Base-by-base conservation (phyloP, 768 basidiomycete genomes). In the Nidularia sp. region DNA sequence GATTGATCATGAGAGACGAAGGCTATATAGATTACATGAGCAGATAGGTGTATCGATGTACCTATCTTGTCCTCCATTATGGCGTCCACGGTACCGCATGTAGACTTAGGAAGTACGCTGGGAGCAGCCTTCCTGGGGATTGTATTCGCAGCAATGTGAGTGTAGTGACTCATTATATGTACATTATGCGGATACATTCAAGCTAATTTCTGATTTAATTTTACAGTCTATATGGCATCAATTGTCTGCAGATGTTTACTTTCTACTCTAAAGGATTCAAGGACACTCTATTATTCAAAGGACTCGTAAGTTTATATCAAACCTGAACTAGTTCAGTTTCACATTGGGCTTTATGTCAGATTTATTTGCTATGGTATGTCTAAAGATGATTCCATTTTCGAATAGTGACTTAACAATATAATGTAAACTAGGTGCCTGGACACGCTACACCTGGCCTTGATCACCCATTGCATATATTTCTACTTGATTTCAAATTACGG, bases 121-220 rank as follows among this genome's bases (percentile, higher is more conserved):
- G 79, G 78, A 2, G 75, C 78, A 6, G 66, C 74, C 33, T 70
- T 79, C 47, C 51, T 79, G 2, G 78, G 78, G 2, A 67, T 69
- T 31, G 62, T 77, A 45, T 55, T 70, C 33, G 70, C 72, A 45
- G 59, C 69, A 36, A 63, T 71, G 76, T 77, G 51, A 48, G 72
- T 62, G 31, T 48, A 50, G 41, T 55, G 42, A 50, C 35, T 10
- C 29, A 7, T 44, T 12, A 18, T 39, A 39, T 9, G 2, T 18
- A 12, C 36, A 39, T 8, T 45, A 10, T 45, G 9, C n/a, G 9
- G 45, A 9, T 22, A 10, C 9, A 45, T 15, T 22, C 22, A 10
- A 39, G 8, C 9, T 39, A 8, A 18, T 18, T 18, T 18, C 18
- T 18, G 18, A 18, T 18, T 18, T 18, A 18, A 18, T 39, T 47